phyloP scores from a whole-genome alignment of 2,329 filamentous ascomycete species.

The Tolypocladium paradoxum region DNA sequence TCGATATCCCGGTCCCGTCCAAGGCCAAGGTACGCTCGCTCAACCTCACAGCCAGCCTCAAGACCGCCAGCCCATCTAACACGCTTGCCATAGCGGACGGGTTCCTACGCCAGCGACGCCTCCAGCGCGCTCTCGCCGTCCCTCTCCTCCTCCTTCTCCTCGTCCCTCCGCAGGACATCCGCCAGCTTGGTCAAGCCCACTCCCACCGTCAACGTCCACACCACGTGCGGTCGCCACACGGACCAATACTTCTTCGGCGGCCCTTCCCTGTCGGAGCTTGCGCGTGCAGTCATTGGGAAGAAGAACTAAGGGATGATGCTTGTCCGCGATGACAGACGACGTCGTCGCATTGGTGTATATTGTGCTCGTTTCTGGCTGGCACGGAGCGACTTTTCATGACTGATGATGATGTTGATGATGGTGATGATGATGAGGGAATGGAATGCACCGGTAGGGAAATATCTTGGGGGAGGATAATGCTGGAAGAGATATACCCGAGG shows the following conservation, averaged over 20 bases:
- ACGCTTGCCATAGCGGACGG: constrained; percentile 13
- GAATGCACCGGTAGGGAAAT: neutral
- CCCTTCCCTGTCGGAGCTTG: constrained; percentile 32
- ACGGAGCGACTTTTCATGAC: constrained; percentile 11
- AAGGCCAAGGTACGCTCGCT: constrained; percentile 12
- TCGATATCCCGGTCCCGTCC: constrained; percentile 7
- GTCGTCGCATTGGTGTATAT: constrained; percentile 4
- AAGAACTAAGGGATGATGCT: constrained; percentile 4
- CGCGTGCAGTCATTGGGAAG: constrained; percentile 28
- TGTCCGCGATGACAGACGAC: neutral
- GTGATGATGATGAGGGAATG: neutral
- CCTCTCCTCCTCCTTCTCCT: constrained; percentile 10
- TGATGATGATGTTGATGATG: neutral
- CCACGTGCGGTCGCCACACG: constrained; percentile 43
- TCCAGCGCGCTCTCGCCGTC: constrained; percentile 6
- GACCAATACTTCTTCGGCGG: constrained; percentile 43
- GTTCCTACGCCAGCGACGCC: constrained; percentile 18
- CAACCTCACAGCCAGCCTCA: neutral
- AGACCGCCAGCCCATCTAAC: constrained; percentile 9
- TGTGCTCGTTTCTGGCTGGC: constrained; percentile 15
- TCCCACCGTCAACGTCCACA: constrained; percentile 39
- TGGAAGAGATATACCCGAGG: neutral
- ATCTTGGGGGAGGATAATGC: no score
- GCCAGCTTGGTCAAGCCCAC: constrained; percentile 23
- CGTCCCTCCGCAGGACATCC: constrained; percentile 19